Evolutionary conservation across 2,329 filamentous ascomycete species (phyloP), one percentile per base, ranked within the genome.

Genomic region (Neopestalotiopsis rosae): DNA sequence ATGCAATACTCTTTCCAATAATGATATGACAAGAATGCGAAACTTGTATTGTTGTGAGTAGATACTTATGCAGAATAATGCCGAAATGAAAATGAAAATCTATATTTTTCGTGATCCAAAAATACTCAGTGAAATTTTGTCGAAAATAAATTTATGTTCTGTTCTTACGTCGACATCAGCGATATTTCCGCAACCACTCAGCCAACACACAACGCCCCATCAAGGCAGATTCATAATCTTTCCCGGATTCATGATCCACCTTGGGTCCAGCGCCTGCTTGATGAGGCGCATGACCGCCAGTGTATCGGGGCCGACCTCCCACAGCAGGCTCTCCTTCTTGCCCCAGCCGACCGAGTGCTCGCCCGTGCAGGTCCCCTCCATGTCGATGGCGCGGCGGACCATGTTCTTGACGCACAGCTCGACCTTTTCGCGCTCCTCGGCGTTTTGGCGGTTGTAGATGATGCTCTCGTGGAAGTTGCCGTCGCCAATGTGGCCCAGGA

Each of bases 391-490:
- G n/a, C 94, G 89, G 73, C 92, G 88, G 24, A 97, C 94, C 94
- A 98, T 97, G 74, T 94, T 91, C 77, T 95, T 90, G 61, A 98
- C 94, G 72, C 93, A 94, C 67, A 86, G 87, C 78, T 96, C 93
- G 1, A 96, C 94, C 73, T 92, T 92, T 57, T 87, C 90, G 68
- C 88, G 88, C 80, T 97, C 92, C 32, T 85, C 89, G 3, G 88
- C 86, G 67, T 94, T 85, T 30, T 85, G 86, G 32, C 88, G 88
- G 80, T 96, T 89, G 79, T 97, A 98, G 82, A 98, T 91, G 81
- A 98, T 96, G 77, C 92, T 93, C 78, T 95, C 91, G 79, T 98
- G 95, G 83, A 98, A 98, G 80, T 98, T 98, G 49, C 95, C 95
- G 77, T 97, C 95, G 13, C 95, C 95, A 68, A 98, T 92, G 76